Percentiles rank a stretch among this genome's conserved stretches.
Evolutionary conservation across 176 grass and related monocot species (phyloP).

Genomic region (Urochloa ruziziensis): DNA sequence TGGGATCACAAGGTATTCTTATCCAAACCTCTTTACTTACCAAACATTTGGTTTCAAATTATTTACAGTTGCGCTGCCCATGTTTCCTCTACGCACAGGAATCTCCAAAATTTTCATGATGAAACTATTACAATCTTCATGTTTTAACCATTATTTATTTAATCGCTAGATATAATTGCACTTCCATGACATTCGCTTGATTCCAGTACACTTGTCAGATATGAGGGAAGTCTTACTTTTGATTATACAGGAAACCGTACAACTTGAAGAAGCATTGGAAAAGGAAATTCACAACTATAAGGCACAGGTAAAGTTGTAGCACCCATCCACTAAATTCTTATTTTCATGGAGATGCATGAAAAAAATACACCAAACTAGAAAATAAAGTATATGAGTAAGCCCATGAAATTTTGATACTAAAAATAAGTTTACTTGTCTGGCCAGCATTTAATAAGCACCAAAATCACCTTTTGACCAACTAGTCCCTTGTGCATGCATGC

Average conservation of each 20-base stretch:
- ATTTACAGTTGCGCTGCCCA: neutral
- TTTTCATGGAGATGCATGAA: neutral
- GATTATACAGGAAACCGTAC: constrained; percentile 49
- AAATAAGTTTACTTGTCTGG: neutral
- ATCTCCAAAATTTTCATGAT: neutral
- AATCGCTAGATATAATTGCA: neutral
- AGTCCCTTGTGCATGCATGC: neutral
- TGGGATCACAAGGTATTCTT: constrained; percentile 24
- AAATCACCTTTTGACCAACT: neutral
- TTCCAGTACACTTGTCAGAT: neutral
- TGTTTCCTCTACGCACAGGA: neutral
- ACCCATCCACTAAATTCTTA: neutral
- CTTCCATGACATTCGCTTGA: neutral
- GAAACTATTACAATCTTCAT: neutral
- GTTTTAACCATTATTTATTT: neutral
- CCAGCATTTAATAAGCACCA: neutral
- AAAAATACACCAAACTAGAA: neutral
- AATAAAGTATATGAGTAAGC: neutral
- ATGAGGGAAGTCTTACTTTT: neutral
- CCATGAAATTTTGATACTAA: neutral
- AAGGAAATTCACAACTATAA: constrained; percentile 35
- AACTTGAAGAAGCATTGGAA: constrained; percentile 37
- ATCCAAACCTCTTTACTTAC: neutral
- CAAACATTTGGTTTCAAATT: neutral
- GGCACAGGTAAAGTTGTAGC: constrained; percentile 23